Percentiles rank a stretch among this genome's conserved stretches.
Evolutionary conservation across 169 alveolate genomes (phyloP).

Genomic region (Plasmodium berghei): DNA sequence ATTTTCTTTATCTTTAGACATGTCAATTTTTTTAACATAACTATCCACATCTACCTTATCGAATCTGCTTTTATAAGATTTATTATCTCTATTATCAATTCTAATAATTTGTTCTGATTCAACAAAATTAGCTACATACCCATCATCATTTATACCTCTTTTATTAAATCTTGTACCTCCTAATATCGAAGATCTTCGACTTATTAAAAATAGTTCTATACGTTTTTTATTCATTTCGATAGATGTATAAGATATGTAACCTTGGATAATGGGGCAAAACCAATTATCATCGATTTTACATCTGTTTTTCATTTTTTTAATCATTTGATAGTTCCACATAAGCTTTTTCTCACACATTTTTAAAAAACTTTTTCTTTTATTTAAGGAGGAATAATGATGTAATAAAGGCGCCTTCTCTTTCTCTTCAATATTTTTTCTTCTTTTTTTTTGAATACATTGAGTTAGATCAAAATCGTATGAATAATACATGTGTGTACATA

Average conservation of each 20-base stretch:
- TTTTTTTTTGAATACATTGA: constrained; percentile 63
- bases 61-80: constrained; percentile 82
- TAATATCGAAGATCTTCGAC: constrained; percentile 94
- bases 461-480: constrained; percentile 73
- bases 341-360: constrained; percentile 50
- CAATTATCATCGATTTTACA: constrained; percentile 71
- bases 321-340: constrained; percentile 74
- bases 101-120: constrained; percentile 95
- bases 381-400: neutral
- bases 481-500: constrained; percentile 59
- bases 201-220: constrained; percentile 85
- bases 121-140: constrained; percentile 94
- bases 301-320: constrained; percentile 48
- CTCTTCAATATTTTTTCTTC: constrained; percentile 49
- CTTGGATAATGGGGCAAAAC: constrained; percentile 81
- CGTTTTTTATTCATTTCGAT: constrained; percentile 77
- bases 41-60: neutral
- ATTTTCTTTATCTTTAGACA: constrained; percentile 2
- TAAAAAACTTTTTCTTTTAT: constrained; percentile 28
- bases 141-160: constrained; percentile 94
- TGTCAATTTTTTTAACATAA: neutral
- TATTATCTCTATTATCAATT: constrained; percentile 78
- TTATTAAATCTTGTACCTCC: constrained; percentile 96
- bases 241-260: constrained; percentile 81
- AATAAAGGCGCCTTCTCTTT: constrained; percentile 37